Evolutionary conservation across 225 moss, liverwort and hornwort genomes (phyloP), one percentile per base, ranked within the genome.

Genomic region (Pleurozium schreberi): DNA sequence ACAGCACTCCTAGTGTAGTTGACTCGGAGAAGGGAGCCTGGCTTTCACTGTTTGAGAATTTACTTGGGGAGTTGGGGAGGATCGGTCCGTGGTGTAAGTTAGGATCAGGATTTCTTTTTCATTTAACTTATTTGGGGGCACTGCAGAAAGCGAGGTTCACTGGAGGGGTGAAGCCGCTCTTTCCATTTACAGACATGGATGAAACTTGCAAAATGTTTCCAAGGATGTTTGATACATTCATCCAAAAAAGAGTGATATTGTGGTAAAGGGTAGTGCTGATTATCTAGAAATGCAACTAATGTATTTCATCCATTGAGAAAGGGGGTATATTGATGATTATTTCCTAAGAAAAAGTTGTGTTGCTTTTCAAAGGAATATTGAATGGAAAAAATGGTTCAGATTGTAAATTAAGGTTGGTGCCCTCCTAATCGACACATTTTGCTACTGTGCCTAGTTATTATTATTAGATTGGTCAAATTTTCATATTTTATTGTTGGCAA

Each of bases 371-470:
- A 0, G 1, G 22, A 76, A 22, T 36, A 52, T 52, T 34, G 14
- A 49, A 3, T 0, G 0, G 5, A 18, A 45, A 30, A 74, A 74
- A 10, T 30, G 27, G 17, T 27, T 18, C 0, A 7, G 6, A 47
- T 47, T 30, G 6, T 3, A 30, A 47, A 30, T 30, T 0, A 5
- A 30, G 14, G 15, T 45, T 13, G 30, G 3, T 45, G 10, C 1
- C 10, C 6, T 0, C 2, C 17, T 10, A 17, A 45, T 2, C 1
- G 1, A 0, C 4, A 34, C 8, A 34, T 55, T 53, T 15, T 23
- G 15, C 23, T 15, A 53, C 0, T 15, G 3, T 5, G 6, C 3
- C 22, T 34, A 53, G 3, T 50, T 15, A 14, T 0, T 38, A 38
- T 36, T 53, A 13, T 15, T 23, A 34, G 1, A 8, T 1, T 71